phyloP scores from a whole-genome alignment of 495 filamentous ascomycete species.

The Penicillium psychrofluorescens region DNA sequence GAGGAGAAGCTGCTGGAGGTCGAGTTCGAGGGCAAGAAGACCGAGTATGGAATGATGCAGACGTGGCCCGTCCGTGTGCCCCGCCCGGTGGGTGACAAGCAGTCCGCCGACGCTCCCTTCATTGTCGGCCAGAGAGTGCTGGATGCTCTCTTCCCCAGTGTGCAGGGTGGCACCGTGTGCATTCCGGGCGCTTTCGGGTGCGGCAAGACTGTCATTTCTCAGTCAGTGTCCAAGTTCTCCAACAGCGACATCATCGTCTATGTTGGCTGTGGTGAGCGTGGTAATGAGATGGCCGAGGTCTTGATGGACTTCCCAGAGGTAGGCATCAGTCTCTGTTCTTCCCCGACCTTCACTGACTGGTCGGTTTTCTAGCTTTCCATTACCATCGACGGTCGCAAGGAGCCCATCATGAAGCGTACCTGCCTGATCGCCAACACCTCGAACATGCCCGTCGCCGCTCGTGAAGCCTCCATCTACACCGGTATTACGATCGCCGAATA shows the following conservation, averaged over 20 bases:
- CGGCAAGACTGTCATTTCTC: constrained; percentile 98
- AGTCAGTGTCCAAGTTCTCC: constrained; percentile 98
- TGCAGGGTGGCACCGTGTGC: constrained; percentile 94
- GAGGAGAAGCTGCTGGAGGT: constrained; percentile 92
- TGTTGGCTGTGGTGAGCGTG: constrained; percentile 95
- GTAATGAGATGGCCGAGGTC: constrained; percentile 99
- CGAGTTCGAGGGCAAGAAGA: constrained; percentile 94
- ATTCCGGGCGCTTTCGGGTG: constrained; percentile 99
- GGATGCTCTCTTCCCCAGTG: constrained; percentile 95
- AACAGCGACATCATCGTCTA: constrained; percentile 99
- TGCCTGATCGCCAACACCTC: constrained; percentile 98
- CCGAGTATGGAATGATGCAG: constrained; percentile 94
- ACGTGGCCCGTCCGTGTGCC: constrained; percentile 98
- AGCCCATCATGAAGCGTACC: constrained; percentile 99
- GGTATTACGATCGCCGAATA: constrained; percentile 98
- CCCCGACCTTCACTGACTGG: neutral
- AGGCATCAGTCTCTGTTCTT: constrained; percentile 5
- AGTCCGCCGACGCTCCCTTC: constrained; percentile 80
- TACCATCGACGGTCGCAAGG: constrained; percentile 81
- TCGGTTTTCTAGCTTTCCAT: constrained; percentile 62
- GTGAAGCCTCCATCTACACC: constrained; percentile 98
- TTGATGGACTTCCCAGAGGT: constrained; percentile 98
- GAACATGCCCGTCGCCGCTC: constrained; percentile 98
- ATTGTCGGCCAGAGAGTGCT: constrained; percentile 94
- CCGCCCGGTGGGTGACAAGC: constrained; percentile 81